Percentiles rank a stretch among this genome's conserved stretches.
Evolutionary conservation across 768 basidiomycete species (phyloP).

Genomic region (Termitomyces titanicus): DNA sequence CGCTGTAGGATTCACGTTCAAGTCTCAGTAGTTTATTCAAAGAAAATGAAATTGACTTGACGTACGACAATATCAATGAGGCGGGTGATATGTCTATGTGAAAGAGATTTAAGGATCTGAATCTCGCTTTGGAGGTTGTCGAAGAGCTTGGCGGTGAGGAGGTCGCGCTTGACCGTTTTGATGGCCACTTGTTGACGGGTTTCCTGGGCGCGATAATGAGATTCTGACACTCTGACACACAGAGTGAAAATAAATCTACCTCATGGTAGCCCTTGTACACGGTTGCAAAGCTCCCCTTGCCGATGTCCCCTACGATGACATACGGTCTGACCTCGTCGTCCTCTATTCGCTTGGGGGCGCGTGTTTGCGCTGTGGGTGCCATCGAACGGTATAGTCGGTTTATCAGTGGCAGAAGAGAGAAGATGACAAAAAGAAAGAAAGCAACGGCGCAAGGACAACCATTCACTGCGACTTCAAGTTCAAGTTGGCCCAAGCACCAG

Average conservation of each 20-base stretch:
- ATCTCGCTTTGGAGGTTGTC: constrained; percentile 99
- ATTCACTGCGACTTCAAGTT: neutral
- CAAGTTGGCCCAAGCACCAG: no score
- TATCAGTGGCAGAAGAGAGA: neutral
- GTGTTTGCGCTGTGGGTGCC: constrained; percentile 11
- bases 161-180: constrained; percentile 89
- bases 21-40: no score
- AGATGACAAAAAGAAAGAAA: neutral
- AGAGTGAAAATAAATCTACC: no score
- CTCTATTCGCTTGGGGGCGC: constrained; percentile 28
- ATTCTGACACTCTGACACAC: neutral
- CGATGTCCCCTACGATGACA: constrained; percentile 71
- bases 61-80: constrained; percentile 90
- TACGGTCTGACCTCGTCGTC: constrained; percentile 77
- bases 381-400: neutral
- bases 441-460: neutral
- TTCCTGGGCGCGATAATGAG: constrained; percentile 48
- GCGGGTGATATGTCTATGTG: constrained; percentile 90
- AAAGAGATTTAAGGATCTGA: constrained; percentile 90
- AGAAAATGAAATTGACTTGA: no score
- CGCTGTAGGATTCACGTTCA: no score
- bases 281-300: constrained; percentile 93
- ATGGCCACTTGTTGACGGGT: constrained; percentile 81
- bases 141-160: constrained; percentile 86
- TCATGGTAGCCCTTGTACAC: constrained; percentile 94